Evolutionary conservation across 805 yeast genomes (phyloP), one percentile per base, ranked within the genome.

Genomic region (Tetrapisispora taiwanensis): DNA sequence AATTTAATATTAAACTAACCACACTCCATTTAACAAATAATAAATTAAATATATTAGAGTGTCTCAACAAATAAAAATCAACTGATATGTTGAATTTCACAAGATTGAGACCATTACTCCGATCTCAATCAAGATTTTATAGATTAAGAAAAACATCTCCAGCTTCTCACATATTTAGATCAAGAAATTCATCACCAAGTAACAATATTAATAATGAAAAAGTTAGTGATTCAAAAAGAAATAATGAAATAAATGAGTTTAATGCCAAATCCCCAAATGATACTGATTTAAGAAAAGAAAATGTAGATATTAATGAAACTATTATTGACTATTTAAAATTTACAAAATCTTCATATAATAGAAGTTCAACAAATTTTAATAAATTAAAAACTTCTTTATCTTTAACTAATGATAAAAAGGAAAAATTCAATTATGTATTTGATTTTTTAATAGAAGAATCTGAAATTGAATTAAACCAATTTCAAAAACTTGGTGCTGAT

Each of bases 281-380:
- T 22, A 38, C 46, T 7, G 30, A 35, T 31, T 4, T 4, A 3
- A 22, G 43, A 12, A 34, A 19, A 9, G 22, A 38, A 5, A 26
- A n/a, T n/a, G 41, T 31, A n/a, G 36, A 49, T 33, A 28, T 46
- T 4, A 51, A 52, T 20, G 52, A 54, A 17, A 27, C 51, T 26
- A 41, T 59, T 24, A 24, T 57, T 17, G 46, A 51, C n/a, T 60
- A 59, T 43, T 46, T 60, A 22, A 48, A 56, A 20, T 46, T 49
- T 30, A 44, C 51, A 4, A 53, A 54, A 45, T 45, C 57, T 14
- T 52, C 48, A 1, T 58, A 55, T 40, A 55, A 54, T 42, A 52
- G 52, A 47, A 52, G 59, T 22, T 38, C 45, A 9, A 48, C 51
- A 24, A 52, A 58, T 42, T 48, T 56, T 4, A 48, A 49, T 17